These are phyloP conservation scores for Cytospora leucostoma DNA, from an alignment of 2,329 filamentous ascomycete species.

Conservation along the genomic window DNA sequence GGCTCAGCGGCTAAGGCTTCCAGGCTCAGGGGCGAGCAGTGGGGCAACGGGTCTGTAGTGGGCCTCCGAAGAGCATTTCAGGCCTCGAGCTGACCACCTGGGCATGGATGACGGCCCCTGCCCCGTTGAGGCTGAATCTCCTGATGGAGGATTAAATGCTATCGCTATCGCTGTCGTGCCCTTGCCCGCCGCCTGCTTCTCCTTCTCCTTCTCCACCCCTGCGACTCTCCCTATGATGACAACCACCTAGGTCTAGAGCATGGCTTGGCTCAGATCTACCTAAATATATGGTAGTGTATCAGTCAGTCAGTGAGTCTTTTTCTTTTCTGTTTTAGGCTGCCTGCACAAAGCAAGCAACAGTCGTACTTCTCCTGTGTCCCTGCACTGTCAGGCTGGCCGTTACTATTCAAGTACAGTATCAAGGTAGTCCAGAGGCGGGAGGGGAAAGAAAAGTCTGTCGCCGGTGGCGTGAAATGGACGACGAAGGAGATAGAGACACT, in stretches of 20 bases:
- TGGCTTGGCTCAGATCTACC: too few relatives aligned
- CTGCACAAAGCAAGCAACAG: too few relatives aligned
- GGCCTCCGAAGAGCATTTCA: neutral
- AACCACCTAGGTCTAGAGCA: too few relatives aligned
- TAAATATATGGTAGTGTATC: too few relatives aligned
- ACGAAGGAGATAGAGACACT: neutral
- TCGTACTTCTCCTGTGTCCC: too few relatives aligned
- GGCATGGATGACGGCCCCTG: neutral
- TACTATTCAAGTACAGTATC: too few relatives aligned
- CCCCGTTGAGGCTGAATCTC: slow-evolving; percentile 6
- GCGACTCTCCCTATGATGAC: neutral
- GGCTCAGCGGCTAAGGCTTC: slow-evolving; percentile 23
- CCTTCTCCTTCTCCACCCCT: too few relatives aligned
- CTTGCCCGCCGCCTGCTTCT: neutral
- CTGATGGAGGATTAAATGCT: neutral
- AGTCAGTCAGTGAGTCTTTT: too few relatives aligned
- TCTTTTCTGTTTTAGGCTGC: too few relatives aligned
- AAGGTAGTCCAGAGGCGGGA: too few relatives aligned
- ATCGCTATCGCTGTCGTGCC: neutral
- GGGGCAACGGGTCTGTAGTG: slow-evolving; percentile 21
- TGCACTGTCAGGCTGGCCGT: neutral
- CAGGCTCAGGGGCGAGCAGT: slow-evolving; percentile 20
- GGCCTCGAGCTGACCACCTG: slow-evolving; percentile 22
- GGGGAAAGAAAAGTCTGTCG: neutral
- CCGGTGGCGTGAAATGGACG: neutral